phyloP scores from a whole-genome alignment of 73 alveolate species.

The Diophrys appendiculata region DNA sequence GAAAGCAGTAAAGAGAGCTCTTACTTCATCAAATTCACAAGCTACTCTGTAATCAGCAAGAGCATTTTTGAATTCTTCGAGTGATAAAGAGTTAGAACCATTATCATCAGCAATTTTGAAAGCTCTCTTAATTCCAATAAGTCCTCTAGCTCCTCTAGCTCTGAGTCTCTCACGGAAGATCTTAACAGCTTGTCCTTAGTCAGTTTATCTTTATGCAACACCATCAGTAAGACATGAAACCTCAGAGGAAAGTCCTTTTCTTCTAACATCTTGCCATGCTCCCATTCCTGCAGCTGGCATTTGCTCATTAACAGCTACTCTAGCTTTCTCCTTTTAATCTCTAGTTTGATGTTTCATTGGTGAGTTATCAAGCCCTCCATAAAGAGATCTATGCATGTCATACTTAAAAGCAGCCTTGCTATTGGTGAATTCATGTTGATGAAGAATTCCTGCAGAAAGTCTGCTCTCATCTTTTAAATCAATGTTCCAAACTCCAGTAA shows the following conservation, averaged over 20 bases:
- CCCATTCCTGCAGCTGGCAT: slow-evolving; percentile 63
- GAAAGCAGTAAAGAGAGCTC: slow-evolving; percentile 48
- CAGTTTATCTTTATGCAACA: slow-evolving; percentile 40
- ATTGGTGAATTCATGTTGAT: slow-evolving; percentile 25
- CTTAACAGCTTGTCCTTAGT: slow-evolving; percentile 27
- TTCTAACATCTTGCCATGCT: slow-evolving; percentile 34
- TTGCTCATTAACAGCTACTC: slow-evolving; percentile 20
- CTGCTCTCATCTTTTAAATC: slow-evolving; percentile 30
- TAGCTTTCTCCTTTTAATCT: slow-evolving; percentile 14
- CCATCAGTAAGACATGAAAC: slow-evolving; percentile 14
- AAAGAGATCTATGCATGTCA: slow-evolving; percentile 61
- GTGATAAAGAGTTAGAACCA: slow-evolving; percentile 57
- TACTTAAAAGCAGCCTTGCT: slow-evolving; percentile 60
- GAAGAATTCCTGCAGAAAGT: slow-evolving; percentile 12
- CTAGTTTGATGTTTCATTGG: slow-evolving; percentile 40
- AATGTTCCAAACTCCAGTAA: slow-evolving; percentile 63
- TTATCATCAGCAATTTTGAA: slow-evolving; percentile 64
- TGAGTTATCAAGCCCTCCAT: slow-evolving; percentile 49
- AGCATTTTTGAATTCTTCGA: slow-evolving; percentile 55
- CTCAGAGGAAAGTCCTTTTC: neutral
- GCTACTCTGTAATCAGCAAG: slow-evolving; percentile 49
- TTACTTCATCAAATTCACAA: slow-evolving; percentile 45
- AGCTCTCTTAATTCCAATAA: slow-evolving; percentile 62
- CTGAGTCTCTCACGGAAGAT: slow-evolving; percentile 56
- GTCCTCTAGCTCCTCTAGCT: slow-evolving; percentile 63